phyloP scores from a whole-genome alignment of 1,284 basidiomycete genomes.

The Heterobasidion irregulare region DNA sequence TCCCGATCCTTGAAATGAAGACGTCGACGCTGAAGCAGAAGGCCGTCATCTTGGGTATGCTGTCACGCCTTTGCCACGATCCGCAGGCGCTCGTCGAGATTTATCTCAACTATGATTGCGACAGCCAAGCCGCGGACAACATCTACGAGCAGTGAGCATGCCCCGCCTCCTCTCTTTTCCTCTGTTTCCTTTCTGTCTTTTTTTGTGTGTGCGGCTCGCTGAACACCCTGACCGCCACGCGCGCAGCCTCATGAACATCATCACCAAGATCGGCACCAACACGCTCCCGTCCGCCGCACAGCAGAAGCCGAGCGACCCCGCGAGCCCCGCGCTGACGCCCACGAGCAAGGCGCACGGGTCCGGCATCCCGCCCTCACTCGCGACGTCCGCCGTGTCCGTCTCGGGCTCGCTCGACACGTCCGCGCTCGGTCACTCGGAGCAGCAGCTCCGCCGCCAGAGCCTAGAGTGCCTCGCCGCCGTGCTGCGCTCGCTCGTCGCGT shows the following conservation, averaged over 20 bases:
- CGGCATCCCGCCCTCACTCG: constrained; percentile 47
- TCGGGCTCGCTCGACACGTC: constrained; percentile 62
- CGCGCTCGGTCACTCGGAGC: constrained; percentile 65
- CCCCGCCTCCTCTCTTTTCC: no score
- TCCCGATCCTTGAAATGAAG: constrained; percentile 98
- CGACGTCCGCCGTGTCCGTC: constrained; percentile 61
- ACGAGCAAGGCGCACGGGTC: constrained; percentile 39
- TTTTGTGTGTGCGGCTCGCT: no score
- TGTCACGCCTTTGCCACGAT: constrained; percentile 85
- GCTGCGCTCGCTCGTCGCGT: constrained; percentile 81
- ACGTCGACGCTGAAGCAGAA: constrained; percentile 95
- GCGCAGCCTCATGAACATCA: no score
- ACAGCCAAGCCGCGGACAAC: constrained; percentile 86
- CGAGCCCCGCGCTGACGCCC: constrained; percentile 50
- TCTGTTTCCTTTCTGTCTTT: no score
- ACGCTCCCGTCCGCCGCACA: constrained; percentile 36
- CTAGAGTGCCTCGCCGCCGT: constrained; percentile 87
- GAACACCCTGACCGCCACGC: no score
- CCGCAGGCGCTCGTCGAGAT: constrained; percentile 95
- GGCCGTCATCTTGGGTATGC: constrained; percentile 80
- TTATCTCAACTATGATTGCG: constrained; percentile 97
- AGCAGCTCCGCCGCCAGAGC: constrained; percentile 79
- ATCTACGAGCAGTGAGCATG: constrained; percentile 89
- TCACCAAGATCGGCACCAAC: constrained; percentile 70
- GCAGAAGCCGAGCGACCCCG: constrained; percentile 45